Base-by-base conservation (phyloP, 2,329 filamentous ascomycete genomes). In the Aspergillus melleus region DNA sequence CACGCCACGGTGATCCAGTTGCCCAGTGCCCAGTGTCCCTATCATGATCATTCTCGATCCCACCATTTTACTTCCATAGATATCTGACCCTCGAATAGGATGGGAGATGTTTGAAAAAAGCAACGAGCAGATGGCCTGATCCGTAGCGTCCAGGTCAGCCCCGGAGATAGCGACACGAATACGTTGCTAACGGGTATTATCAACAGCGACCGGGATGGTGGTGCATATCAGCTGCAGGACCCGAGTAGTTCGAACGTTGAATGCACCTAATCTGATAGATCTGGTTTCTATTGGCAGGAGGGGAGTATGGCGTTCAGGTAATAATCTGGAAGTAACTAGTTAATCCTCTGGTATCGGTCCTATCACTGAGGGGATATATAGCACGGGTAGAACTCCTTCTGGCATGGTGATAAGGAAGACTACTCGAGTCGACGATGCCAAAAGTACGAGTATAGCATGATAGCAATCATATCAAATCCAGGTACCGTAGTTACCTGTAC, bases 151-250 rank as follows among this genome's bases (percentile, higher is more conserved):
- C 14, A 6, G 22, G 30, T 14, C 20, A 22, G 19, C 49, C 22
- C 14, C 44, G 56, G 39, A 64, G 65, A 70, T 68, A 70, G 57
- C 61, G 55, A 52, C 52, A 47, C 39, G 53, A 58, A 61, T 52
- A 57, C 55, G 60, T 71, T 70, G 64, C 63, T 68, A 70, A 71
- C 57, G 57, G 30, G 36, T 61, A 62, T 70, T 71, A 72, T 68
- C 65, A 69, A 68, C 57, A 42, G 54, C 24, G 55, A 56, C 59
- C 55, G 30, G 58, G 61, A 58, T 52, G 32, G 52, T 22, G 54
- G 51, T 63, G 65, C 70, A 71, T 72, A 72, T 72, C 69, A 70
- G 64, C 64, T 68, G 68, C 62, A 67, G 63, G 62, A 63, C 61
- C 55, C 56, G 49, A 58, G 59, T 63, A 64, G 58, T 57, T 56